Evolutionary conservation across 2,329 filamentous ascomycete species (phyloP).

Genomic region (Aspergillus sp.): DNA sequence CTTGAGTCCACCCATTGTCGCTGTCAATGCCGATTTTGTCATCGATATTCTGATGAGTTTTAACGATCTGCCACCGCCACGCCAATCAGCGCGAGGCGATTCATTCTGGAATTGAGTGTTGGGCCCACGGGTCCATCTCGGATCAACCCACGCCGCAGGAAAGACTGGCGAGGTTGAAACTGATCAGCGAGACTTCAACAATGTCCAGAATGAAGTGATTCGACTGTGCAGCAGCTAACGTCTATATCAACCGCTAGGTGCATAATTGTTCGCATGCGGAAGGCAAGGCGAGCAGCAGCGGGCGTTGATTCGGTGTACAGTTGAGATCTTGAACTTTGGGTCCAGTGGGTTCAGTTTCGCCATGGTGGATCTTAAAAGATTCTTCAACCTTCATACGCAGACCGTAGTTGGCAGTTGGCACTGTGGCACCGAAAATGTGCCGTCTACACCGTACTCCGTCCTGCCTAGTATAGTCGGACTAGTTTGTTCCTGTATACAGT

Average conservation of each 20-base stretch:
- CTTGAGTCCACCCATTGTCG: no score
- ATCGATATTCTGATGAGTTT: not conserved
- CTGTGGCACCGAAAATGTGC: no score
- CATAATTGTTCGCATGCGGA: not conserved
- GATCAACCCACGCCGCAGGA: not conserved
- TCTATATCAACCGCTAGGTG: no score
- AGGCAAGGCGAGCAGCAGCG: not conserved
- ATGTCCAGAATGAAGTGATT: no score
- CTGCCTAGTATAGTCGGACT: no score
- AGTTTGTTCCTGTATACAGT: no score
- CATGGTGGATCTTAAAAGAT: constrained; percentile 11
- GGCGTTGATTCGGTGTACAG: no score
- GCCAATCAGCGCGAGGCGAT: not conserved
- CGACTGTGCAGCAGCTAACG: no score
- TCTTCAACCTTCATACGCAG: not conserved
- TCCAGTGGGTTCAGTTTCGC: constrained; percentile 4
- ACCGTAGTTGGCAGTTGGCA: not conserved
- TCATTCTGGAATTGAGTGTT: not conserved
- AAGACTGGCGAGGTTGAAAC: not conserved
- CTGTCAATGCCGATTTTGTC: no score
- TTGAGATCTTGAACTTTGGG: not conserved
- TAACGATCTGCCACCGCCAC: not conserved
- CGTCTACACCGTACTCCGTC: no score
- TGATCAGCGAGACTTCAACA: not conserved
- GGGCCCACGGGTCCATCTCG: not conserved